Conservation (phyloP, 129 eudicot genomes). For the Kitagawia praeruptora region DNA sequence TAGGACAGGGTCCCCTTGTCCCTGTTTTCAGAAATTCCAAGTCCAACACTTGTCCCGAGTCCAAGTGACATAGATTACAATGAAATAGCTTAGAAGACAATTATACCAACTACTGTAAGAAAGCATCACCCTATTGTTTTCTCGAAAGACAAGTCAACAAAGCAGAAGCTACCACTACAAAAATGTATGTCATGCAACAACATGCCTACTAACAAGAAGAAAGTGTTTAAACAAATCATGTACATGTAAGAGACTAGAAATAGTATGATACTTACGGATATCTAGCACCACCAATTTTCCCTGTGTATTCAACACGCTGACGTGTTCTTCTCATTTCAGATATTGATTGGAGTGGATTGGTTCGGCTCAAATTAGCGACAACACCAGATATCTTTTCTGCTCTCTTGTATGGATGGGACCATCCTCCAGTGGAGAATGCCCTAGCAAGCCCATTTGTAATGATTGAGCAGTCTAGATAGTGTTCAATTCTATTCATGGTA, state of each 20-base stretch:
- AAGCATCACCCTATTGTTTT: neutral
- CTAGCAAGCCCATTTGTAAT: conserved; percentile 79
- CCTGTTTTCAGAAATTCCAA: neutral
- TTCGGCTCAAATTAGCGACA: conserved; percentile 73
- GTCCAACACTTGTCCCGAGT: neutral
- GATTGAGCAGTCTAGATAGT: conserved; percentile 74
- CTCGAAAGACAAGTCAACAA: neutral
- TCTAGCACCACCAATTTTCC: conserved; percentile 87
- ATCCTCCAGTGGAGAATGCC: conserved; percentile 88
- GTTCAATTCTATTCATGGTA: conserved; percentile 30
- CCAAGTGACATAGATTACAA: neutral
- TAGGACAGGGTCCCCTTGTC: neutral
- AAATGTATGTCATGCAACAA: neutral
- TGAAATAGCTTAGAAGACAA: neutral
- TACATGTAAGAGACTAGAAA: no score
- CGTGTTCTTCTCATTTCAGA: conserved; percentile 87
- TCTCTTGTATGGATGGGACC: conserved; percentile 75
- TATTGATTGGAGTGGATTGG: conserved; percentile 72
- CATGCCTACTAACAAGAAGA: neutral
- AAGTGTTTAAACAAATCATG: neutral
- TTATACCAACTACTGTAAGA: neutral
- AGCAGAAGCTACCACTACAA: neutral
- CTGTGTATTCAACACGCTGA: conserved; percentile 60
- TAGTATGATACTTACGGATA: conserved; percentile 62
- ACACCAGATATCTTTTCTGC: conserved; percentile 72